Percentiles rank a stretch among this genome's conserved stretches.
phyloP scores from a whole-genome alignment of 345 rosid species.

The Eucalyptus victrix region DNA sequence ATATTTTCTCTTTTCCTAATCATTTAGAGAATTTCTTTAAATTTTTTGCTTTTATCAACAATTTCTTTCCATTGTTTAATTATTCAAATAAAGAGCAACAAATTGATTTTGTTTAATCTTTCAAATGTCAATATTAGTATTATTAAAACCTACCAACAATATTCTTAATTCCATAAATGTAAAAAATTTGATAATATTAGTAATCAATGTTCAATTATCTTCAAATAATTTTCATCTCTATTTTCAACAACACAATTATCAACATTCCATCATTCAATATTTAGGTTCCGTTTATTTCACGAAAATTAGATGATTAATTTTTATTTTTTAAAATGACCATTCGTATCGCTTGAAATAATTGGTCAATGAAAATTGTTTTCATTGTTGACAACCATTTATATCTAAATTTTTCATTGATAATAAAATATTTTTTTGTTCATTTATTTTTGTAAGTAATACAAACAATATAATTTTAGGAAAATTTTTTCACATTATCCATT shows the following conservation, averaged over 20 bases:
- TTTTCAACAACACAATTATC: neutral
- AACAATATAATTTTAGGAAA: no score
- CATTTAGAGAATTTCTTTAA: neutral
- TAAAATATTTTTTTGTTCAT: no score
- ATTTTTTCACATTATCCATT: no score
- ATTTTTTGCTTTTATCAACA: neutral
- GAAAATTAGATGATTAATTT: no score
- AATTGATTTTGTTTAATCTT: neutral
- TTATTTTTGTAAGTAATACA: no score
- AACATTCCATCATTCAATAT: no score
- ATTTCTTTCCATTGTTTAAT: neutral
- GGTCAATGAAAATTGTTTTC: no score
- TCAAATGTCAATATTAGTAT: neutral
- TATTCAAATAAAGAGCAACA: neutral
- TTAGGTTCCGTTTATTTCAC: rapidly evolving
- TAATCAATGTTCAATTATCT: neutral
- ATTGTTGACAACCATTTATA: no score
- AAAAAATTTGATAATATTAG: neutral
- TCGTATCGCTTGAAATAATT: rapidly evolving
- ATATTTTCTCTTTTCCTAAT: neutral
- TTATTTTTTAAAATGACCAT: rapidly evolving
- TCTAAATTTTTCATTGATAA: no score
- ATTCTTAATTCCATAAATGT: neutral
- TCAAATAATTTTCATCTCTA: neutral
- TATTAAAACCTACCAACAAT: neutral